A percentile compares a stretch with the other conserved stretches of the same genome.
Conservation (phyloP, 2,329 filamentous ascomycete genomes). For the Aspergillus proliferans region DNA sequence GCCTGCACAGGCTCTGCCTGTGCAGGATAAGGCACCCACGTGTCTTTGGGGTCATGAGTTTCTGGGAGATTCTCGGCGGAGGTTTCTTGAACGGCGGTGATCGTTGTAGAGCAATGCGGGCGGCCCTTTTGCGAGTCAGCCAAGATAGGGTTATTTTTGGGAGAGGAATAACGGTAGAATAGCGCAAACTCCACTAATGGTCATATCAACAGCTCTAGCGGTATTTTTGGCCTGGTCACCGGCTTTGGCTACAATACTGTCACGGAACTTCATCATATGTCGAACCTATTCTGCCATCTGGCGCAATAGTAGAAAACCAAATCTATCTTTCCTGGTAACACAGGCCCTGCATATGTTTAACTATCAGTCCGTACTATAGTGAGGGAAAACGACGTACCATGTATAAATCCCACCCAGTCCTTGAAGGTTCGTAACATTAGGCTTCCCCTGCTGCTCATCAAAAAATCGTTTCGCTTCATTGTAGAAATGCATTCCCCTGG, state of each 20-base stretch:
- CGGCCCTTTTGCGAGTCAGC: background rate
- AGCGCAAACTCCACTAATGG: conserved; percentile 7
- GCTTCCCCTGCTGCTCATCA: conserved; percentile 17
- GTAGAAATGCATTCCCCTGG: conserved; percentile 21
- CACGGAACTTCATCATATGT: conserved; percentile 1
- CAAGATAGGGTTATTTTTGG: background rate
- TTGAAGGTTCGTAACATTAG: conserved; percentile 15
- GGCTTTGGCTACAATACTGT: background rate
- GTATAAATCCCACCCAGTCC: conserved; percentile 16
- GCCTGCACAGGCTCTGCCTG: conserved; percentile 5
- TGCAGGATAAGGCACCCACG: conserved; percentile 10
- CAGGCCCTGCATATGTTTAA: conserved; percentile 6
- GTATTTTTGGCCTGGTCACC: conserved; percentile 3
- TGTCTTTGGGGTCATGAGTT: conserved; percentile 1
- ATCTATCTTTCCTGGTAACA: conserved; percentile 19
- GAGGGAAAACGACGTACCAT: conserved; percentile 8
- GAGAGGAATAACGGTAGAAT: conserved; percentile 3
- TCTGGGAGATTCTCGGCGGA: background rate
- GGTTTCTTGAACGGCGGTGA: conserved; percentile 3
- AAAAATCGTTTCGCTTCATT: conserved; percentile 18
- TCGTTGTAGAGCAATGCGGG: conserved; percentile 5
- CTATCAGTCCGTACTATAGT: background rate
- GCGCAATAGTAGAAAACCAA: conserved; percentile 21
- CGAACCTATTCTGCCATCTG: conserved; percentile 3
- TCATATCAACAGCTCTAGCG: conserved; percentile 1